Base-by-base conservation (phyloP, 495 filamentous ascomycete species). In the Bombardia bombarda region DNA sequence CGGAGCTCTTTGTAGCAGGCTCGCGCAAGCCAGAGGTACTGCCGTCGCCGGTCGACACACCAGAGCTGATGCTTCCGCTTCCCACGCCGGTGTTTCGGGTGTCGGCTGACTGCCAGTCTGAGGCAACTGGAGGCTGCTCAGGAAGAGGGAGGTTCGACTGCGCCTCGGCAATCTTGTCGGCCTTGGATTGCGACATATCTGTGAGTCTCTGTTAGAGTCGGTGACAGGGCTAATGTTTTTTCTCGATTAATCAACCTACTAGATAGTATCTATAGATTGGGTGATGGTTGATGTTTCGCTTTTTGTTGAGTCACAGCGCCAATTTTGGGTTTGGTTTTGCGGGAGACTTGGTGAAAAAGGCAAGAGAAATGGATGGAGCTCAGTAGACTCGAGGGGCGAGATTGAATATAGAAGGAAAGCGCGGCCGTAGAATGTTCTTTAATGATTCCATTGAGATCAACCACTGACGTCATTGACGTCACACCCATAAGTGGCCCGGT, bases 111-210 rank as follows among this genome's bases (percentile, higher is more conserved):
- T 87, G 79, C 77, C 78, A 89, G 51, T 70, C 86, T n/a, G 83
- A 83, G 16, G 77, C 61, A 12, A 66, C 63, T 0, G 86, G 86
- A 4, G 86, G 85, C 28, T 89, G 65, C 2, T 90, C 83, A 10
- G 87, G 87, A 34, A 90, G 73, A 23, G 84, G 85, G 17, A 93
- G 78, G 63, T 87, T 86, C 53, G 79, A 60, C 61, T 78, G 68
- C 55, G 64, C 68, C 54, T 83, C 60, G 16, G 80, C 79, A 50
- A 88, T 82, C 62, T 81, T 66, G 33, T 78, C 62, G 40, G 65
- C 52, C 60, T 87, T 87, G 67, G 61, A 66, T 46, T 69, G 45
- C 19, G 60, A 16, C 60, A 68, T 67, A 38, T 51, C 36, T 48
- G 32, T 0, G 13, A n/a, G 16, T 38, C 16, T 19, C 16, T 38